These are phyloP conservation scores for Xylariaceae sp. DNA, from an alignment of 2,329 filamentous ascomycete genomes.

Conservation along the genomic window DNA sequence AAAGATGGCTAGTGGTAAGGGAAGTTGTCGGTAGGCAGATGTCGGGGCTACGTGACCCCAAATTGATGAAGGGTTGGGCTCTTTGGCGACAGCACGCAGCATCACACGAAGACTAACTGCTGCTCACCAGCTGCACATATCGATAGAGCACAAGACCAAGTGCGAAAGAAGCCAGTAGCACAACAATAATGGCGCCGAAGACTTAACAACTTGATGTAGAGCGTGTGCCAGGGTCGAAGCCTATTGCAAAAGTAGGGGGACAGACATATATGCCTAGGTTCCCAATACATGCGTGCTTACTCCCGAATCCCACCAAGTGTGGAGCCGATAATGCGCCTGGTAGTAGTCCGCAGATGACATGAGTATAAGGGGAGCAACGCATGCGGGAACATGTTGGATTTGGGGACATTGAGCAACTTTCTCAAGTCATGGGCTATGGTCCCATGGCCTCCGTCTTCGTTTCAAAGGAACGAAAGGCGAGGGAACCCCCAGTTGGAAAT, in stretches of 20 bases:
- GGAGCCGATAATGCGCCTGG: conserved; percentile 7
- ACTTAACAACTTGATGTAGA: background rate
- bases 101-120: background rate
- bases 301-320: conserved; percentile 15
- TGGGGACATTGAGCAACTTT: background rate
- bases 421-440: background rate
- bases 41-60: too few species aligned
- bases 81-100: background rate
- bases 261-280: background rate
- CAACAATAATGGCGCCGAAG: background rate
- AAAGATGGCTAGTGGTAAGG: background rate
- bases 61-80: background rate
- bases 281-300: conserved; percentile 11
- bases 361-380: background rate
- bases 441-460: background rate
- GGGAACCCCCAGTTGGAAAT: background rate
- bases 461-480: background rate
- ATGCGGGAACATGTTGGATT: background rate
- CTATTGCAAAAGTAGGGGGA: background rate
- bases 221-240: background rate
- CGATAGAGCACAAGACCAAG: background rate
- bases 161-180: background rate
- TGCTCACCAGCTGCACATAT: background rate
- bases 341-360: conserved; percentile 5
- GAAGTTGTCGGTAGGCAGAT: background rate